These are phyloP conservation scores for Talaromyces sp. DNA, from an alignment of 2,329 filamentous ascomycete genomes.

Conservation along the genomic window DNA sequence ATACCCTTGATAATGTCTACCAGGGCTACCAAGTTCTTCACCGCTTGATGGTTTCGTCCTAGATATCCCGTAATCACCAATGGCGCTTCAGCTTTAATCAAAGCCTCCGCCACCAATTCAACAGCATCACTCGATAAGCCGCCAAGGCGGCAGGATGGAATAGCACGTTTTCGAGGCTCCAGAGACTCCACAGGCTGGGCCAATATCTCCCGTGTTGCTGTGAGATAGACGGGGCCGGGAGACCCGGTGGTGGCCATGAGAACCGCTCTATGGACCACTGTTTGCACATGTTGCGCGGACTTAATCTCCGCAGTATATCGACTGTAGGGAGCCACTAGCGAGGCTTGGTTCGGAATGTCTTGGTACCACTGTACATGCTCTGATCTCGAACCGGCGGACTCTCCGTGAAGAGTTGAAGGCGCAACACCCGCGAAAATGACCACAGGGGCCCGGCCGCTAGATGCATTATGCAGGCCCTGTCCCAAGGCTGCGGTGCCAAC, in stretches of 20 bases:
- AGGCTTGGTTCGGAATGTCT: conserved; percentile 71
- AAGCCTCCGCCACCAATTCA: conserved; percentile 33
- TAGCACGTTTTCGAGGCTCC: conserved; percentile 58
- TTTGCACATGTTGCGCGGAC: conserved; percentile 75
- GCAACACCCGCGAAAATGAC: conserved; percentile 71
- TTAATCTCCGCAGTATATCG: conserved; percentile 76
- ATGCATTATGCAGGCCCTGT: conserved; percentile 73
- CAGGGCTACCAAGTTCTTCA: conserved; percentile 39
- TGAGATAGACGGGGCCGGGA: conserved; percentile 72
- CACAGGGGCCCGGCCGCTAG: conserved; percentile 64
- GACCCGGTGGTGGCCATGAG: conserved; percentile 73
- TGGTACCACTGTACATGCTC: conserved; percentile 83
- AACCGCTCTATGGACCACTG: conserved; percentile 75
- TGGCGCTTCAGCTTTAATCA: conserved; percentile 42
- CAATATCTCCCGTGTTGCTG: conserved; percentile 72
- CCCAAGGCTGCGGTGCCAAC: conserved; percentile 72
- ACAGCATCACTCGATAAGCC: conserved; percentile 47
- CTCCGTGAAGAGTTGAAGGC: conserved; percentile 68
- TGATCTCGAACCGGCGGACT: conserved; percentile 65
- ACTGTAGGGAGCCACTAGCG: conserved; percentile 76
- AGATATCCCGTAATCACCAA: conserved; percentile 47
- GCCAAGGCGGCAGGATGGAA: conserved; percentile 62
- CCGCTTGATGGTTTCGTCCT: conserved; percentile 41
- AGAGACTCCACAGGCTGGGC: conserved; percentile 72
- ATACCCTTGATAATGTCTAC: conserved; percentile 44